Conservation (phyloP, 23 red algal genomes). For the Gracilaria gracilis region DNA sequence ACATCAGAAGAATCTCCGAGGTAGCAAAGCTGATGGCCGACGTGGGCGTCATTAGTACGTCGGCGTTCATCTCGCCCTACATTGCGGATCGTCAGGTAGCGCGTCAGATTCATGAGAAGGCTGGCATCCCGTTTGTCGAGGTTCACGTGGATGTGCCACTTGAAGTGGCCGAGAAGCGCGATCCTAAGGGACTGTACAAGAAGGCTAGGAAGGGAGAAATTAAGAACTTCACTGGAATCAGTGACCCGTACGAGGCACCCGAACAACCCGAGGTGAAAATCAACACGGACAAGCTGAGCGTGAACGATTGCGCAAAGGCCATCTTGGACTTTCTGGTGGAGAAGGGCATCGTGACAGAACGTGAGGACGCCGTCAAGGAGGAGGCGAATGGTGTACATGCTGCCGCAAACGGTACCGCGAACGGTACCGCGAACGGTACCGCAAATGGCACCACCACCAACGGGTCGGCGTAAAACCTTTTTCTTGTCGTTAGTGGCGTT, state of each 20-base stretch:
- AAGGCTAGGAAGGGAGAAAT: conserved; percentile 96
- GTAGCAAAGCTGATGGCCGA: conserved; percentile 95
- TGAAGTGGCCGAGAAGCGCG: conserved; percentile 89
- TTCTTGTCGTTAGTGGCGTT: neutral
- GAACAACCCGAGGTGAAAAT: conserved; percentile 77
- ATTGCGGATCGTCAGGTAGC: conserved; percentile 81
- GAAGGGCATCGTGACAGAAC: conserved; percentile 48
- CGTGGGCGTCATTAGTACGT: conserved; percentile 83
- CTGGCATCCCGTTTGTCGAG: conserved; percentile 90
- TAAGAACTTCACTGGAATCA: conserved; percentile 97
- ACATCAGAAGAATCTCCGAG: conserved; percentile 97
- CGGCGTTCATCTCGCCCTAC: conserved; percentile 97
- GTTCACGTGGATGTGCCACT: conserved; percentile 94
- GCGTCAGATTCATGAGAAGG: conserved; percentile 89
- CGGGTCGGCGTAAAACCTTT: neutral
- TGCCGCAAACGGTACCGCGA: neutral
- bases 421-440: neutral
- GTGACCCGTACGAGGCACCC: conserved; percentile 95
- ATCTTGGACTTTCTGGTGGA: conserved; percentile 76
- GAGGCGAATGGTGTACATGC: neutral
- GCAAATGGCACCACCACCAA: neutral
- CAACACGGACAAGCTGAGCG: conserved; percentile 81
- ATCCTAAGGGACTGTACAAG: conserved; percentile 99
- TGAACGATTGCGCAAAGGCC: conserved; percentile 78
- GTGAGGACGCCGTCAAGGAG: conserved; percentile 12